These are phyloP conservation scores for Berberis thunbergii DNA, from an alignment of 164 flowering plant genomes.

Conservation along the genomic window DNA sequence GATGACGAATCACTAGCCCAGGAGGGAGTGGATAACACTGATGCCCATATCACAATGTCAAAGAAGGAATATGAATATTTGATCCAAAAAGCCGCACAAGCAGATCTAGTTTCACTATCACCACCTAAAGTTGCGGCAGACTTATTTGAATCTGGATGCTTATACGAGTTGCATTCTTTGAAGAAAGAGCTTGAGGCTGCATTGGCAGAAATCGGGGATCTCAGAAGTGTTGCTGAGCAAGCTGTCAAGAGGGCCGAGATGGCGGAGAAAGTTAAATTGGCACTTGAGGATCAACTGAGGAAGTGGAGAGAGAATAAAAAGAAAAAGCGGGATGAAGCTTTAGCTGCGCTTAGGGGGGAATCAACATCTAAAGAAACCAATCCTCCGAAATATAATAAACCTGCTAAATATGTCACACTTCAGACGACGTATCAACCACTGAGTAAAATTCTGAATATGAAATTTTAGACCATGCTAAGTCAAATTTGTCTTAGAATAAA, in stretches of 20 bases:
- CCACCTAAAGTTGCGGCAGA: slow-evolving; percentile 4
- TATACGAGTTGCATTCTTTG: slow-evolving; percentile 22
- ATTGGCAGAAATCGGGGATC: slow-evolving; percentile 23
- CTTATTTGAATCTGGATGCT: slow-evolving; percentile 4
- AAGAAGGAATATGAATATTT: slow-evolving; percentile 29
- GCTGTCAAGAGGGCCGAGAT: slow-evolving; percentile 39
- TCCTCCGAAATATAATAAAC: slow-evolving; percentile 8
- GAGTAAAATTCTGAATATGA: slow-evolving; percentile 55
- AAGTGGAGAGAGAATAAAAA: slow-evolving; percentile 33
- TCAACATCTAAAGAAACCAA: slow-evolving; percentile 11
- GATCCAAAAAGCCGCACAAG: slow-evolving; percentile 21
- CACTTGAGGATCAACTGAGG: slow-evolving; percentile 42
- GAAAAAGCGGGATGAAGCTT: slow-evolving; percentile 34
- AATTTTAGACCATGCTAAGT: slow-evolving; percentile 23
- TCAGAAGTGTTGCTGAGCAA: slow-evolving; percentile 39
- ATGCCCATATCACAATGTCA: slow-evolving; percentile 24
- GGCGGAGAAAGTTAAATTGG: slow-evolving; percentile 49
- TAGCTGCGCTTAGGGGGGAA: slow-evolving; percentile 37
- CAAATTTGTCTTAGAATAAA: too few species aligned
- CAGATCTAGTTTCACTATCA: slow-evolving; percentile 8
- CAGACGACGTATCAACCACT: slow-evolving; percentile 27
- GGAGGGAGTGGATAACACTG: slow-evolving; percentile 9
- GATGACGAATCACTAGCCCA: slow-evolving; percentile 4
- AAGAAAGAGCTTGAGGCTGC: slow-evolving; percentile 47
- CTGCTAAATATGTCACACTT: slow-evolving; percentile 5